phyloP scores from a whole-genome alignment of 306 rosid genomes.

The Quercus glauca region DNA sequence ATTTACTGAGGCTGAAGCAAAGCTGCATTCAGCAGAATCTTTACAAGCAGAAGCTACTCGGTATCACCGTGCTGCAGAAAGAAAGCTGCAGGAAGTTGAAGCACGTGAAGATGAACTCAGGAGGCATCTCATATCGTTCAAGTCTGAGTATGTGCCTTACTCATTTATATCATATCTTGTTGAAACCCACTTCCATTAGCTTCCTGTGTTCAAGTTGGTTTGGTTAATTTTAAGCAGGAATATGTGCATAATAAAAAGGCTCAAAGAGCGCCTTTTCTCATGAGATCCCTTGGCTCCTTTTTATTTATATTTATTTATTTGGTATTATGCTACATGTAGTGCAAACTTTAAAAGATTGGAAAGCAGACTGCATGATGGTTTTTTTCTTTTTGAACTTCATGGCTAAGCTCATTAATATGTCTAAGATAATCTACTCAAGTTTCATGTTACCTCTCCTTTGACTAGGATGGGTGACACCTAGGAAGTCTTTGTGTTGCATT shows the following conservation, averaged over 20 bases:
- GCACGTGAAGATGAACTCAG: constrained; percentile 94
- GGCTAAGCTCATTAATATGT: neutral
- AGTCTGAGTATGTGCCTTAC: constrained; percentile 62
- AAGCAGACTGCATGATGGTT: neutral
- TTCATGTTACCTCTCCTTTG: neutral
- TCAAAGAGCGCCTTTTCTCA: neutral
- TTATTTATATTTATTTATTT: neutral
- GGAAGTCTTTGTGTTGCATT: too few relatives aligned
- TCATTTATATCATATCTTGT: neutral
- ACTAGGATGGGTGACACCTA: neutral
- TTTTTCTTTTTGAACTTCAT: neutral
- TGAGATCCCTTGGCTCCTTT: neutral
- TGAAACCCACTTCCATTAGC: neutral
- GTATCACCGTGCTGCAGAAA: constrained; percentile 66
- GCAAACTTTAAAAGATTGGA: neutral
- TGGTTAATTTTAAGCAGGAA: neutral
- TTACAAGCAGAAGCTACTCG: constrained; percentile 71
- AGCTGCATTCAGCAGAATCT: constrained; percentile 65
- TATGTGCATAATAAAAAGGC: neutral
- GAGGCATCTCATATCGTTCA: constrained; percentile 63
- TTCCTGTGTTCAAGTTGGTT: neutral
- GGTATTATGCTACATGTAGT: neutral
- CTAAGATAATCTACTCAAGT: neutral
- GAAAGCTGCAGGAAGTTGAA: constrained; percentile 86
- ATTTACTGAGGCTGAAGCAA: constrained; percentile 67